phyloP scores from a whole-genome alignment of 2,329 filamentous ascomycete genomes.

The Ophiosphaerella korrae region DNA sequence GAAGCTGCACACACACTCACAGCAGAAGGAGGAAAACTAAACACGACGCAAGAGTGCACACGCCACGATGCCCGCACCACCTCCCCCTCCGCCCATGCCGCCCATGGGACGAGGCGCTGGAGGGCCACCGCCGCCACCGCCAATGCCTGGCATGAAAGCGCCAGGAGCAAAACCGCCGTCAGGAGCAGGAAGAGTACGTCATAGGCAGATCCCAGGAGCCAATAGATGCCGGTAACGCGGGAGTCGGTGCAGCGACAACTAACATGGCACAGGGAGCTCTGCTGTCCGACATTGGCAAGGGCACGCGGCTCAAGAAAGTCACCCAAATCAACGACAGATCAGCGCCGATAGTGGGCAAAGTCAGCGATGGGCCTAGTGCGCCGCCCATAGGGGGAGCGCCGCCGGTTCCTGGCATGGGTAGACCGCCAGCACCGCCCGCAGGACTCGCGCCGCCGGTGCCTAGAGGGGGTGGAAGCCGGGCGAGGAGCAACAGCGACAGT shows the following conservation, averaged over 20 bases:
- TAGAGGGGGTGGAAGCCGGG: conserved; percentile 51
- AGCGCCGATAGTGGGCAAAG: conserved; percentile 70
- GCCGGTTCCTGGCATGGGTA: conserved; percentile 69
- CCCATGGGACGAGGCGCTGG: conserved; percentile 46
- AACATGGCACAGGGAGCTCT: conserved; percentile 71
- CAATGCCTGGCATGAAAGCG: conserved; percentile 43
- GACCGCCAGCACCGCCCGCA: conserved; percentile 57
- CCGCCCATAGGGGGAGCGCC: conserved; percentile 76
- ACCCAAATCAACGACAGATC: conserved; percentile 90
- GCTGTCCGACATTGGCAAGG: conserved; percentile 85
- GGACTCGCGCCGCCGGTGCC: conserved; percentile 74
- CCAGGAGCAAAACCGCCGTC: conserved; percentile 36
- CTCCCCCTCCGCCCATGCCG: conserved; percentile 46
- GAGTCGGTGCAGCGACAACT: conserved; percentile 17
- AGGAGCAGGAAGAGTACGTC: conserved; percentile 45
- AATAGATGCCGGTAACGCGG: conserved; percentile 2
- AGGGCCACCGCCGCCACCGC: conserved; percentile 44
- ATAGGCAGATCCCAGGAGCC: not conserved
- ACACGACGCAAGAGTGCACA: conserved; percentile 11
- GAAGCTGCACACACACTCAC: not conserved
- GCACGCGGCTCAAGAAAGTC: conserved; percentile 76
- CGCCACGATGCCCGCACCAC: conserved; percentile 41
- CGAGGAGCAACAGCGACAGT: conserved; percentile 83
- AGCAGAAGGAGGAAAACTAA: conserved; percentile 1
- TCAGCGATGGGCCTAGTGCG: conserved; percentile 61